Evolutionary conservation across 2,329 filamentous ascomycete genomes (phyloP).

Genomic region (Purpureocillium takamizusanense): DNA sequence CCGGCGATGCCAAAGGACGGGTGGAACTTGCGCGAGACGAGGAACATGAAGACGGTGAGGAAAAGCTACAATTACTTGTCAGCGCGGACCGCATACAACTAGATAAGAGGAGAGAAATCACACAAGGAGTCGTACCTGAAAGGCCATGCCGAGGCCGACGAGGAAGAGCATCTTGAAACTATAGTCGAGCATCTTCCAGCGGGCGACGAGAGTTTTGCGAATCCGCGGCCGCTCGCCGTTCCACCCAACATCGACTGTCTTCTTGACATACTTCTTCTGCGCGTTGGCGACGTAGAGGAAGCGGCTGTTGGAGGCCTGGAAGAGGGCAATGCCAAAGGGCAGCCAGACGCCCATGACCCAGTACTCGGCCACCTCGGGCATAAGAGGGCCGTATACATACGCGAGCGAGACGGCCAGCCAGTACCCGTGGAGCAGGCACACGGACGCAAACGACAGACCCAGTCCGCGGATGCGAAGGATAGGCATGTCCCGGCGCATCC

Average conservation of each 20-base stretch:
- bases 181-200: slow-evolving; percentile 32
- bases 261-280: slow-evolving; percentile 34
- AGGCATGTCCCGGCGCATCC: slow-evolving; percentile 27
- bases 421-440: slow-evolving; percentile 31
- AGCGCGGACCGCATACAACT: background rate
- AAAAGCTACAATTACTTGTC: slow-evolving; percentile 34
- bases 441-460: slow-evolving; percentile 28
- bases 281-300: slow-evolving; percentile 49
- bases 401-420: slow-evolving; percentile 30
- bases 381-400: slow-evolving; percentile 28
- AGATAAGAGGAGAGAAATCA: background rate
- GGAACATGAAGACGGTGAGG: slow-evolving; percentile 50
- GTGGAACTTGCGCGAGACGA: slow-evolving; percentile 59
- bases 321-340: slow-evolving; percentile 56
- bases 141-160: slow-evolving; percentile 43
- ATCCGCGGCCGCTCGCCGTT: slow-evolving; percentile 7
- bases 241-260: slow-evolving; percentile 3
- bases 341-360: slow-evolving; percentile 61
- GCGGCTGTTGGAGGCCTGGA: slow-evolving; percentile 54
- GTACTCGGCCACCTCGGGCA: slow-evolving; percentile 46
- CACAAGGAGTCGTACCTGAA: slow-evolving; percentile 35
- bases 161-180: slow-evolving; percentile 38
- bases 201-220: slow-evolving; percentile 20
- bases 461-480: slow-evolving; percentile 32
- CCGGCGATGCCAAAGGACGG: slow-evolving; percentile 49